Conservation (phyloP, 208 protist species). For the Crithidia expoeki region DNA sequence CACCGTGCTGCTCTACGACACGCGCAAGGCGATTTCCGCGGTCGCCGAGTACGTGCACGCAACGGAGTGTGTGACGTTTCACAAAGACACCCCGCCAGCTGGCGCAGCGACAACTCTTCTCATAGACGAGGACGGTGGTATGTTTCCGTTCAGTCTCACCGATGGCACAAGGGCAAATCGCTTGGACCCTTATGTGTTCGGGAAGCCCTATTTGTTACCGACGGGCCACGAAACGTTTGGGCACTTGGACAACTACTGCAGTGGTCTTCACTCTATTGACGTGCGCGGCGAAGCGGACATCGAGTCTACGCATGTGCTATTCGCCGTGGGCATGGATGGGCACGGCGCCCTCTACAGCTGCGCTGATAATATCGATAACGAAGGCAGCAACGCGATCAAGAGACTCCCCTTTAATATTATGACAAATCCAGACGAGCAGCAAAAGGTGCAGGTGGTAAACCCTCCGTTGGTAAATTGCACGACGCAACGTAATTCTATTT, state of each 20-base stretch:
- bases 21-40: constrained; percentile 28
- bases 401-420: constrained; percentile 18
- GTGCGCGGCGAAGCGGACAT: background rate
- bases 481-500: constrained; percentile 23
- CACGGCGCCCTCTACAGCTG: constrained; percentile 45
- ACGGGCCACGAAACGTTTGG: constrained; percentile 37
- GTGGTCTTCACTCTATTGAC: constrained; percentile 28
- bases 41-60: constrained; percentile 41
- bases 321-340: constrained; percentile 75
- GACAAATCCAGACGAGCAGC: background rate
- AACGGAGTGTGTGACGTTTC: constrained; percentile 48
- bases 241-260: constrained; percentile 53
- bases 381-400: constrained; percentile 9
- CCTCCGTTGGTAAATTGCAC: constrained; percentile 73
- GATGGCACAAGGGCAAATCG: constrained; percentile 15
- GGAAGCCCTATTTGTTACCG: constrained; percentile 18
- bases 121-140: constrained; percentile 68
- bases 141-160: constrained; percentile 46
- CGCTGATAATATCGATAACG: background rate
- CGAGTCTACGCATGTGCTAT: constrained; percentile 21
- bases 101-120: constrained; percentile 35
- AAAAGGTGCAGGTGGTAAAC: constrained; percentile 61
- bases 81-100: constrained; percentile 21
- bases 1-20: constrained; percentile 48
- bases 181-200: constrained; percentile 53